Base-by-base conservation (phyloP, 2,329 filamentous ascomycete species). In the Exserohilum rostratum region DNA sequence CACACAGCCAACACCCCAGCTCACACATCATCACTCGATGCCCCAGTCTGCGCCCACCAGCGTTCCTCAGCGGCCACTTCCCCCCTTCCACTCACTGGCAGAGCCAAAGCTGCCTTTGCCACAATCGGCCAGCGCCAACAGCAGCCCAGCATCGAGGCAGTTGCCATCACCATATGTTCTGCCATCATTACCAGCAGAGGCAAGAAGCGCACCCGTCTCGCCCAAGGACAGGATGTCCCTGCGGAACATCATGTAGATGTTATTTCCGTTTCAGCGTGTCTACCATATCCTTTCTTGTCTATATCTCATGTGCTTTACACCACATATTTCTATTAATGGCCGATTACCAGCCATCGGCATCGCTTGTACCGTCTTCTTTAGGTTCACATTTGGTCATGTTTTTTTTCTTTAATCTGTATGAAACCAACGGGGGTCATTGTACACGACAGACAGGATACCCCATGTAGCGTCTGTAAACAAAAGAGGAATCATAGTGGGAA, bases 171-270 rank as follows among this genome's bases (percentile, higher is more conserved):
- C 70, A 9, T 72, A 69, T 52, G 42, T 62, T 5, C 65, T 65
- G 22, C 43, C 67, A 11, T 54, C 48, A 7, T 52, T 63, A 22
- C 53, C 58, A 7, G 44, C 46, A 43, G 65, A 71, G 44, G 66
- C 64, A 30, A 64, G 58, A 44, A 71, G 70, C 49, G 70, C 69
- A 46, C 72, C 72, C 39, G 65, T 69, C 49, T 73, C 71, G 51
- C 72, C 72, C 12, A 66, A 62, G 34, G 63, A 65, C 50, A 68
- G 62, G 61, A 73, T 75, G 71, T 70, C 67, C 54, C 64, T 75
- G 29, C 65, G 65, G 53, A 65, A 65, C 62, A 70, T 75, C 60
- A 64, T 73, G 61, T 73, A 67, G 64, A 62, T 61, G 59, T 60
- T 47, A 31, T 48, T 55, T 53, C 62, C 57, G 62, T 67, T 67